These are phyloP conservation scores for Urtica urens DNA, from an alignment of 306 rosid species.

Conservation along the genomic window DNA sequence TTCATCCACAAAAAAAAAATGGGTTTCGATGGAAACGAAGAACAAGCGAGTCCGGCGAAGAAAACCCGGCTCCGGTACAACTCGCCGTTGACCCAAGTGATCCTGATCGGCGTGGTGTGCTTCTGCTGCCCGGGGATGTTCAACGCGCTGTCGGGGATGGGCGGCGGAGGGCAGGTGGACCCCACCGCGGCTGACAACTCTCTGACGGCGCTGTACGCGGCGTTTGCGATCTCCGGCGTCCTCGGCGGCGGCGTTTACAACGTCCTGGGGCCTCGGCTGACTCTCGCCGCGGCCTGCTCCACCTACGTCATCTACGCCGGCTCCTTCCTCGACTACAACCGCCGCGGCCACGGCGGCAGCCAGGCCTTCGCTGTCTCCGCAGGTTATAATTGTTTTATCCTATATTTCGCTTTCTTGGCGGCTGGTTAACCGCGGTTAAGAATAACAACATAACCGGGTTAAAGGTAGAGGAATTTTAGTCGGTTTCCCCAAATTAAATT, in stretches of 20 bases:
- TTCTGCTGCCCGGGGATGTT: constrained; percentile 98
- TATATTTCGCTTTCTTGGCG: too few relatives aligned
- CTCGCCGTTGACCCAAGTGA: constrained; percentile 56
- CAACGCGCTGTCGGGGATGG: constrained; percentile 88
- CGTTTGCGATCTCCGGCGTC: constrained; percentile 73
- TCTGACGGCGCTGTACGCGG: constrained; percentile 60
- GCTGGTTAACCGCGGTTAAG: too few relatives aligned
- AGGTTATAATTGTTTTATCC: too few relatives aligned
- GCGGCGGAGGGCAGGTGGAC: constrained; percentile 82
- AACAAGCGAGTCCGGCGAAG: constrained; percentile 12
- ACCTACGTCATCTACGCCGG: constrained; percentile 72
- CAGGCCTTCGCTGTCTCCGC: constrained; percentile 44
- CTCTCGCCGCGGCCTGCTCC: constrained; percentile 62
- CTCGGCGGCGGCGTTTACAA: constrained; percentile 93
- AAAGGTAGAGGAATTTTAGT: too few relatives aligned
- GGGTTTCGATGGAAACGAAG: constrained; percentile 39
- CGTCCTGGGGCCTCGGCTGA: constrained; percentile 80
- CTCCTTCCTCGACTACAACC: constrained; percentile 86
- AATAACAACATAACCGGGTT: too few relatives aligned
- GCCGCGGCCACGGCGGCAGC: constrained; percentile 48
- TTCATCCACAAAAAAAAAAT: too few relatives aligned
- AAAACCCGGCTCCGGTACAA: constrained; percentile 44
- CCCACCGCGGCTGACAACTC: constrained; percentile 64
- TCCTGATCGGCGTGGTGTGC: constrained; percentile 64
- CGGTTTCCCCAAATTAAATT: too few relatives aligned